Evolutionary conservation across 1,139 yeast species (phyloP).

Genomic region (Candida gigantensis): DNA sequence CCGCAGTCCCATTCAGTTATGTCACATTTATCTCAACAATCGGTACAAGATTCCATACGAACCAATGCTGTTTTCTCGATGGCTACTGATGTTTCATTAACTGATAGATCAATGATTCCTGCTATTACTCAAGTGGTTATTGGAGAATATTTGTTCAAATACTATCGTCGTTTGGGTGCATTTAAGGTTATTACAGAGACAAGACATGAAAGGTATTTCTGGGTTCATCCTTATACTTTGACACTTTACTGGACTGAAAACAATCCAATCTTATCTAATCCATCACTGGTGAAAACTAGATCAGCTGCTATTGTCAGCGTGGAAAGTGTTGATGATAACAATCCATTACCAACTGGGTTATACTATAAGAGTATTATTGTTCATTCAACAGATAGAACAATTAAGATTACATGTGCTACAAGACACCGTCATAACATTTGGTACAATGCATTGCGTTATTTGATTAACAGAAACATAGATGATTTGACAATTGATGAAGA

Average conservation of each 20-base stretch:
- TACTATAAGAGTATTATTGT: conserved; percentile 83
- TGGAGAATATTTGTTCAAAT: conserved; percentile 88
- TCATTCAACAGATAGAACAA: conserved; percentile 63
- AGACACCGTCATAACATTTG: conserved; percentile 89
- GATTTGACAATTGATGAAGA: conserved; percentile 52
- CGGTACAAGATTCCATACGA: conserved; percentile 33
- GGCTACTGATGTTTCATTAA: conserved; percentile 69
- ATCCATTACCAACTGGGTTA: conserved; percentile 88
- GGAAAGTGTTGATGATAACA: conserved; percentile 78
- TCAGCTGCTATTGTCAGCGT: conserved; percentile 83
- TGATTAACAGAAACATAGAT: conserved; percentile 68
- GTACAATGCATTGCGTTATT: conserved; percentile 80
- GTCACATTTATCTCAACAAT: conserved; percentile 35
- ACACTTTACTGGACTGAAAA: conserved; percentile 87
- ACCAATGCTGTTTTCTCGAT: conserved; percentile 50
- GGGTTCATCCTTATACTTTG: conserved; percentile 94
- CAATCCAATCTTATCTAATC: conserved; percentile 76
- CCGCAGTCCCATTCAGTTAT: conserved; percentile 28
- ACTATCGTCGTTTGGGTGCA: conserved; percentile 77
- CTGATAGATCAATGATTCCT: conserved; percentile 76
- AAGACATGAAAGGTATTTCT: conserved; percentile 90
- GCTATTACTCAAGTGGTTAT: conserved; percentile 78
- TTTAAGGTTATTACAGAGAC: conserved; percentile 73
- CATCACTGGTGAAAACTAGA: conserved; percentile 63
- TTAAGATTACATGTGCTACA: conserved; percentile 85